Percentiles rank a stretch among this genome's conserved stretches.
Conservation (phyloP, 108 stramenopile genomes). For the Discostella stelligeroides region DNA sequence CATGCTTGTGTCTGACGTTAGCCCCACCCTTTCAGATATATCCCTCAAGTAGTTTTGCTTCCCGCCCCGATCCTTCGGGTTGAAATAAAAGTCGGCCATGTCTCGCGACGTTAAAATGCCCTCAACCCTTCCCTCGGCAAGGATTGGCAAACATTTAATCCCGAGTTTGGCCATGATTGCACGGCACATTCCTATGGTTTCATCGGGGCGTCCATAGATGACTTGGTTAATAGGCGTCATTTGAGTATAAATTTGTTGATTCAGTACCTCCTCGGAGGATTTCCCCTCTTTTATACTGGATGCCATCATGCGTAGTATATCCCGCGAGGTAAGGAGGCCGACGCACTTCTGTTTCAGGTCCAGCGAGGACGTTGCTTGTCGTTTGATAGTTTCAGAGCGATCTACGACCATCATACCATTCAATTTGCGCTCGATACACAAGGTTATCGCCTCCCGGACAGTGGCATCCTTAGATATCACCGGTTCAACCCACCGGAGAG, state of each 20-base stretch:
- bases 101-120: conserved; percentile 90
- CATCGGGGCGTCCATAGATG: conserved; percentile 80
- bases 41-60: conserved; percentile 89
- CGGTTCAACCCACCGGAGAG: conserved; percentile 80
- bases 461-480: conserved; percentile 65
- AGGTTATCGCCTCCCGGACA: conserved; percentile 64
- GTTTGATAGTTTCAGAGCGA: conserved; percentile 20
- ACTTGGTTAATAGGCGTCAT: conserved; percentile 89
- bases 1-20: conserved; percentile 83
- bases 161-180: conserved; percentile 87
- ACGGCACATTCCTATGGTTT: conserved; percentile 86
- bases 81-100: conserved; percentile 86
- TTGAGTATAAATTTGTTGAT: conserved; percentile 45
- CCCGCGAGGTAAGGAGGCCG: conserved; percentile 78
- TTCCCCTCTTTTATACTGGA: conserved; percentile 63
- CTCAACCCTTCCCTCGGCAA: conserved; percentile 79
- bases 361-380: neutral
- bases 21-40: conserved; percentile 88
- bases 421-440: conserved; percentile 76
- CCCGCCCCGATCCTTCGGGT: conserved; percentile 84
- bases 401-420: conserved; percentile 88
- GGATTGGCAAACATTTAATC: conserved; percentile 91
- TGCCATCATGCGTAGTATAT: conserved; percentile 76
- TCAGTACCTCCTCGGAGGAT: conserved; percentile 51
- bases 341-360: conserved; percentile 53